phyloP scores from a whole-genome alignment of 768 basidiomycete genomes.

The Strobilomyces confusus region DNA sequence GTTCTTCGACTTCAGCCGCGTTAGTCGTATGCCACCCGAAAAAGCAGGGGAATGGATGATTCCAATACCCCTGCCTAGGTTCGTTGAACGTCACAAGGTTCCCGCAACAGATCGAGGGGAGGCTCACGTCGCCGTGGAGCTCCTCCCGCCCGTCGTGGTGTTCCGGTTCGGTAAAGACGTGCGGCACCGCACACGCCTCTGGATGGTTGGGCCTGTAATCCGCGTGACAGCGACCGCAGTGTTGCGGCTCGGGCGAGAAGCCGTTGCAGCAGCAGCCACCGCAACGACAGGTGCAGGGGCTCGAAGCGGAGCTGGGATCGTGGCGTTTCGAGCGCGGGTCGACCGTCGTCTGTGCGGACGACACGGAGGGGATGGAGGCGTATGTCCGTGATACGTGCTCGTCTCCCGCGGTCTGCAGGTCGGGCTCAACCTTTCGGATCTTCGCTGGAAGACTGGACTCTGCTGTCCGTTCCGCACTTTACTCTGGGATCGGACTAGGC shows the following conservation, averaged over 20 bases:
- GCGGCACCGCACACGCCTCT: constrained; percentile 2
- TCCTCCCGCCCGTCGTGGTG: not conserved
- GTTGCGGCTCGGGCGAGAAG: not conserved
- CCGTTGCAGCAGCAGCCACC: too few relatives aligned
- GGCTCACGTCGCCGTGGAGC: not conserved
- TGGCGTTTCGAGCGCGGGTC: too few relatives aligned
- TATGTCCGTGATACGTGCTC: too few relatives aligned
- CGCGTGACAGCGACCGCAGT: constrained; percentile 4
- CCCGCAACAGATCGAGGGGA: not conserved
- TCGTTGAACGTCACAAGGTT: not conserved
- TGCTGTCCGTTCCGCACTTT: too few relatives aligned
- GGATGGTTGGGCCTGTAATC: not conserved
- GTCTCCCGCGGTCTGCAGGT: too few relatives aligned
- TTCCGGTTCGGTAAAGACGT: not conserved
- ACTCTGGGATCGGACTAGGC: too few relatives aligned
- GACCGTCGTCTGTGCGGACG: too few relatives aligned
- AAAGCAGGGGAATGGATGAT: not conserved
- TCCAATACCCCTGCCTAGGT: not conserved
- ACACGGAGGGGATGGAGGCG: too few relatives aligned
- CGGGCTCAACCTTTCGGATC: too few relatives aligned
- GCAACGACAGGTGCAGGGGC: constrained; percentile 1
- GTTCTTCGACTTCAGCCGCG: not conserved
- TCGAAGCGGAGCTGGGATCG: not conserved
- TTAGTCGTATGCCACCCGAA: not conserved
- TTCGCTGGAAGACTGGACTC: too few relatives aligned